phyloP scores from a whole-genome alignment of 192 early-diverging fungal genomes.

The Chytriomyces sp. region DNA sequence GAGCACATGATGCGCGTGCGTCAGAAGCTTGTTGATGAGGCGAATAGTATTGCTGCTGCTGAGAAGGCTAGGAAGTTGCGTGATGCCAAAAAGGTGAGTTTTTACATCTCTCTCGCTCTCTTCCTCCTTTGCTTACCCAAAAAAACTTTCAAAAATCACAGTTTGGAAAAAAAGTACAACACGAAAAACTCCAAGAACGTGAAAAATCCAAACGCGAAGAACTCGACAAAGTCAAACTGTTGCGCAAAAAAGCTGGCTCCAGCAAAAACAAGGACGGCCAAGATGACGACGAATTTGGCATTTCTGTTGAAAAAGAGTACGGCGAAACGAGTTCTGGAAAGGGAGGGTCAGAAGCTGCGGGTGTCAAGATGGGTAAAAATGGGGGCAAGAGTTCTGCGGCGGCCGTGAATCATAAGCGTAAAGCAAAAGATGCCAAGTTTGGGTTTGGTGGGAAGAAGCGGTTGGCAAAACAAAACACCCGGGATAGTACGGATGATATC shows the following conservation, averaged over 20 bases:
- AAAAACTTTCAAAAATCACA: neutral
- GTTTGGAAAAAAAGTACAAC: slow-evolving; percentile 96
- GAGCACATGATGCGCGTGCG: slow-evolving; percentile 91
- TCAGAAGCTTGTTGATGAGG: slow-evolving; percentile 84
- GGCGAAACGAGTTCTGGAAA: slow-evolving; percentile 35
- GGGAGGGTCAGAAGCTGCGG: slow-evolving; percentile 36
- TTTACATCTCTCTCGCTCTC: neutral
- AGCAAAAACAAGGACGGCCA: slow-evolving; percentile 40
- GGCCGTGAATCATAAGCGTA: slow-evolving; percentile 56
- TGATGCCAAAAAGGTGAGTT: slow-evolving; percentile 77
- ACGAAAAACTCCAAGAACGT: slow-evolving; percentile 87
- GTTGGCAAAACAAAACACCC: slow-evolving; percentile 76
- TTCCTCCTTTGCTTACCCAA: neutral
- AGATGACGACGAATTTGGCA: slow-evolving; percentile 72
- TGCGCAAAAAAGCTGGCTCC: slow-evolving; percentile 83
- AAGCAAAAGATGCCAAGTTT: slow-evolving; percentile 82
- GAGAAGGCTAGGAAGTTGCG: slow-evolving; percentile 87
- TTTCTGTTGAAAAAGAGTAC: slow-evolving; percentile 62
- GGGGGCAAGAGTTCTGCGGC: slow-evolving; percentile 4
- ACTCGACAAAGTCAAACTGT: slow-evolving; percentile 88
- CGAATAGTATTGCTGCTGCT: slow-evolving; percentile 74
- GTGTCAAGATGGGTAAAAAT: slow-evolving; percentile 22
- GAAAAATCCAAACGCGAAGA: slow-evolving; percentile 83
- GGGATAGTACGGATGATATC: slow-evolving; percentile 76
- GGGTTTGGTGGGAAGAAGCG: slow-evolving; percentile 92